A percentile compares a stretch with the other conserved stretches of the same genome.
Evolutionary conservation across 1,139 yeast genomes (phyloP).

Genomic region (Petasospora rhodanensis): DNA sequence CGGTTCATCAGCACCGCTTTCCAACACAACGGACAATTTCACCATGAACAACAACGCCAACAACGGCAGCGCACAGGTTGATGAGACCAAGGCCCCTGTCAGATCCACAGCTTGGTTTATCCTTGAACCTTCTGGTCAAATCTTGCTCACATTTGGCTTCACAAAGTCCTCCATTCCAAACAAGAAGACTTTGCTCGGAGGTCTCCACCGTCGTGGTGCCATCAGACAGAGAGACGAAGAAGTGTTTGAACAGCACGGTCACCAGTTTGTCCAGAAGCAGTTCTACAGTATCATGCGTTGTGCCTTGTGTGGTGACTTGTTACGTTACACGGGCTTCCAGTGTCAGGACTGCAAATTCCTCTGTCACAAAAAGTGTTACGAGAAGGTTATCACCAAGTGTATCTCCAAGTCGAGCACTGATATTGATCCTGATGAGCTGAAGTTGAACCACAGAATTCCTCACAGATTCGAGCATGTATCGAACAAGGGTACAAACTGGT

Average conservation of each 20-base stretch:
- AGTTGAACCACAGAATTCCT: conserved; percentile 92
- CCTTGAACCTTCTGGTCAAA: conserved; percentile 91
- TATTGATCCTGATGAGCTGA: conserved; percentile 79
- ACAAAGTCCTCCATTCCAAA: conserved; percentile 57
- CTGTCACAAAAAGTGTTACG: conserved; percentile 92
- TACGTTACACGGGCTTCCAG: conserved; percentile 91
- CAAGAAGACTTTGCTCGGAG: conserved; percentile 41
- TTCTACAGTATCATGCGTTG: conserved; percentile 96
- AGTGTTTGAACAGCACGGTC: conserved; percentile 93
- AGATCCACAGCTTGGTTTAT: conserved; percentile 81
- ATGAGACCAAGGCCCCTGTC: conserved; percentile 23
- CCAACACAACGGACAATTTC: conserved; percentile 23
- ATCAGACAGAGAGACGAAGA: conserved; percentile 94
- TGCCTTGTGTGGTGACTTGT: conserved; percentile 92
- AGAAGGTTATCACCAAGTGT: conserved; percentile 92
- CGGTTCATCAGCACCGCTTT: conserved; percentile 13
- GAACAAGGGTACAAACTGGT: conserved; percentile 97
- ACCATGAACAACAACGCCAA: conserved; percentile 11
- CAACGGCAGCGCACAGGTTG: neutral
- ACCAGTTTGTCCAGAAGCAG: conserved; percentile 92
- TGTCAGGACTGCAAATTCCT: conserved; percentile 94
- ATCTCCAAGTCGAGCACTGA: conserved; percentile 88
- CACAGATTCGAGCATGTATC: conserved; percentile 89
- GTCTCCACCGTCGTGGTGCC: conserved; percentile 96
- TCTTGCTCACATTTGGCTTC: conserved; percentile 71